A percentile compares a stretch with the other conserved stretches of the same genome.
Evolutionary conservation across 129 eudicot genomes (phyloP).

Genomic region (Tanacetum coccineum): DNA sequence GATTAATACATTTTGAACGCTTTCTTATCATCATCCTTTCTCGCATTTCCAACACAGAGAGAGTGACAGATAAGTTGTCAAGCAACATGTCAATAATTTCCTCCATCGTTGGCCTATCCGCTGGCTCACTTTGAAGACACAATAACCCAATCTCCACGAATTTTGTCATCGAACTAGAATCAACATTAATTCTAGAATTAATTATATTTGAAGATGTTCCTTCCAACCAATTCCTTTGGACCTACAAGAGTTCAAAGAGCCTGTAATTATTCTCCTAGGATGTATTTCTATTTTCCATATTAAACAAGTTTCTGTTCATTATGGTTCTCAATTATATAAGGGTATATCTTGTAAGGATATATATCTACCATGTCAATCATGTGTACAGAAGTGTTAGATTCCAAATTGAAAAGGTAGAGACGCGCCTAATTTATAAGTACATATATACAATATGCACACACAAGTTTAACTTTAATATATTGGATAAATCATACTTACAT

Average conservation of each 20-base stretch:
- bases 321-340: too few relatives aligned
- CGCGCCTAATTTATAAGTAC: too few relatives aligned
- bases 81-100: slow-evolving; percentile 1
- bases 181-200: background rate
- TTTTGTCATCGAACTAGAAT: background rate
- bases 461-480: too few relatives aligned
- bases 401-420: too few relatives aligned
- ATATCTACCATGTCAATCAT: too few relatives aligned
- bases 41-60: background rate
- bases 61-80: background rate
- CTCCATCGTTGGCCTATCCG: background rate
- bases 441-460: too few relatives aligned
- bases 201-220: background rate
- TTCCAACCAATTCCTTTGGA: background rate
- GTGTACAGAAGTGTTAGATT: too few relatives aligned
- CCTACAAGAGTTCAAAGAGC: background rate
- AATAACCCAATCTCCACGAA: slow-evolving; percentile 8
- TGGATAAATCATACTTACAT: too few relatives aligned
- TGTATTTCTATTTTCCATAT: too few relatives aligned
- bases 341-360: too few relatives aligned
- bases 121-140: background rate
- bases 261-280: too few relatives aligned
- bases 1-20: background rate
- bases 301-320: too few relatives aligned
- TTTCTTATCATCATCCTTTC: background rate